Evolutionary conservation across 139 green algal species (phyloP), one percentile per base, ranked within the genome.

Genomic region (Tetraselmis striata): DNA sequence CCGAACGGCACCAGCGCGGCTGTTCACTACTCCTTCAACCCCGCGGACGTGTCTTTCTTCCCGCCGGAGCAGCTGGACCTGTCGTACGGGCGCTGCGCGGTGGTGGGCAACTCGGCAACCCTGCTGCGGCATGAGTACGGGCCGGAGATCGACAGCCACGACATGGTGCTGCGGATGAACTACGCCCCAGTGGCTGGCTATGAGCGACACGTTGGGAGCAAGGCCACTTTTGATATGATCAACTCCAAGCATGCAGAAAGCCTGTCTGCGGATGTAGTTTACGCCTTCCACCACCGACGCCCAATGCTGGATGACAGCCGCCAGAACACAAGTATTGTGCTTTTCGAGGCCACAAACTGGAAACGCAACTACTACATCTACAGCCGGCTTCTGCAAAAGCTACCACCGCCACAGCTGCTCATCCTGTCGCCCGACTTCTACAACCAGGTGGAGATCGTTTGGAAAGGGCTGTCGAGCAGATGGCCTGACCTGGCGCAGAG

Each of bases 111-210:
- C 77, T 59, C 29, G 23, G 77, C 29, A 2, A 59, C 28, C 2
- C 28, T 80, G n/a, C 77, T 80, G 77, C 31, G 29, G 28, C 77
- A 80, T 2, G 29, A 80, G 28, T 59, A 32, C n/a, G 77, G 77
- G 28, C 28, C 31, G 23, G 77, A 80, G 77, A 80, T 80, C 77
- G 77, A 80, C 29, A n/a, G 23, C 23, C 77, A 80, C 77, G 77
- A 80, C 29, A 80, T 80, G 77, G 77, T 80, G 18, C 31, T 59
- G 29, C n/a, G 77, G 77, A 59, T 80, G 18, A 80, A 80, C 28
- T 32, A 80, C 29, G 77, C 77, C 2, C 77, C 77, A 23, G 27
- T 80, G 77, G 32, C 30, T 23, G 77, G 77, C 2, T 80, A 80
- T n/a, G 28, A 80, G 77, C 27, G 26, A n/a, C 77, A 80, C 77